A percentile compares a stretch with the other conserved stretches of the same genome.
These are phyloP conservation scores for Podosphaera xanthii DNA, from an alignment of 2,329 filamentous ascomycete genomes.

Conservation along the genomic window DNA sequence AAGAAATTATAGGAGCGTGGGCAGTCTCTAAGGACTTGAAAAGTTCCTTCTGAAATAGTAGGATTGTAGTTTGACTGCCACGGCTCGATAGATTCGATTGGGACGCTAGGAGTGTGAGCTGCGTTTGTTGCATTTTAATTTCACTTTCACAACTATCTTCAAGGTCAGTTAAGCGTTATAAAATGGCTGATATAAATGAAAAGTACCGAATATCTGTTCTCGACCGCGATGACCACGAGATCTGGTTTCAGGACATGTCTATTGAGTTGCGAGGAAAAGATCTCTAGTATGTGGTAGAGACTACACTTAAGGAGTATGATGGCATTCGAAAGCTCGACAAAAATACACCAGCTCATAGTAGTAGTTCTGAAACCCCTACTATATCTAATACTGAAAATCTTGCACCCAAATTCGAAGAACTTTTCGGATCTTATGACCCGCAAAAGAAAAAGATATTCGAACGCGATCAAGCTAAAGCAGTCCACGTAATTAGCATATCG, in stretches of 20 bases:
- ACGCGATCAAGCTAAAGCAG: background rate
- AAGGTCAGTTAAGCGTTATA: background rate
- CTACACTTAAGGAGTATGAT: background rate
- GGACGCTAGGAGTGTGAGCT: background rate
- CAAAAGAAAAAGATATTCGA: background rate
- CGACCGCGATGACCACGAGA: background rate
- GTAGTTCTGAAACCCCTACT: background rate
- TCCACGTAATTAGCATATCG: background rate
- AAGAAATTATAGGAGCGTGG: background rate
- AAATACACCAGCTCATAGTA: background rate
- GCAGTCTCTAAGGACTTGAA: no score
- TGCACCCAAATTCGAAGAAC: background rate
- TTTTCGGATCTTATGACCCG: background rate
- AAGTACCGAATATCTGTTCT: background rate
- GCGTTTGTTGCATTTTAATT: background rate
- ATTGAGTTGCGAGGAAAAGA: background rate
- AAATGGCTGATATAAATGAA: background rate
- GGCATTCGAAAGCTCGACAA: background rate
- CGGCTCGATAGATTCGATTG: background rate
- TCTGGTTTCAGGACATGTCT: background rate
- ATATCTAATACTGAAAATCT: background rate
- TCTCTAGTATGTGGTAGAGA: background rate
- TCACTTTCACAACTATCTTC: background rate
- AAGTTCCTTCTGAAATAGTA: no score
- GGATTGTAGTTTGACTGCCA: no score